Evolutionary conservation across 495 filamentous ascomycete genomes (phyloP).

Genomic region (Staphylotrichum tortipilum): DNA sequence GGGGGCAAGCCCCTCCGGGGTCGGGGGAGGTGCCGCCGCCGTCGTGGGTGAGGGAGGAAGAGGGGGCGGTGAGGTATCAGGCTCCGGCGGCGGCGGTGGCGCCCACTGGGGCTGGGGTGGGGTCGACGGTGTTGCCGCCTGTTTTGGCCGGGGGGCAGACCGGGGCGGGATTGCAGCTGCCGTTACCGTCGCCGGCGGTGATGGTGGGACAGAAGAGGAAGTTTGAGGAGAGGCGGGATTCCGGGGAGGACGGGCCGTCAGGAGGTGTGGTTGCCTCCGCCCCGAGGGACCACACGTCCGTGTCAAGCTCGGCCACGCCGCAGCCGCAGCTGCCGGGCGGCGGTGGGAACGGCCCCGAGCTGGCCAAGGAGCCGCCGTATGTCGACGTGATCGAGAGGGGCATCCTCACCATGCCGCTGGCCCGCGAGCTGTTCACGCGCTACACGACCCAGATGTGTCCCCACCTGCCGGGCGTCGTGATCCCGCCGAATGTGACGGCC

Average conservation of each 20-base stretch:
- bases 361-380: background rate
- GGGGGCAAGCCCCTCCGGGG: constrained; percentile 13
- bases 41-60: background rate
- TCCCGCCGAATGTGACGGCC: constrained; percentile 57
- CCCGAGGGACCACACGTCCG: constrained; percentile 1
- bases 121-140: too few relatives aligned
- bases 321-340: constrained; percentile 3
- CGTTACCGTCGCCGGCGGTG: background rate
- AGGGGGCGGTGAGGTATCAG: background rate
- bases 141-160: too few relatives aligned
- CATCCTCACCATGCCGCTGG: constrained; percentile 54
- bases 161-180: background rate
- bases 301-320: background rate
- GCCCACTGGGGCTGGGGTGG: too few relatives aligned
- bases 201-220: constrained; percentile 42
- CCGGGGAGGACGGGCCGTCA: constrained; percentile 5
- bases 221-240: constrained; percentile 22
- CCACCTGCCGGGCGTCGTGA: constrained; percentile 72
- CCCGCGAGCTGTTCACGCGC: constrained; percentile 55
- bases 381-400: constrained; percentile 64
- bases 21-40: background rate
- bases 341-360: too few relatives aligned
- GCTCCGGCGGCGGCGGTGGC: background rate
- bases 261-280: too few relatives aligned
- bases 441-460: constrained; percentile 61